These are phyloP conservation scores for Sphenostylis stenocarpa DNA, from an alignment of 306 rosid genomes.

Conservation along the genomic window DNA sequence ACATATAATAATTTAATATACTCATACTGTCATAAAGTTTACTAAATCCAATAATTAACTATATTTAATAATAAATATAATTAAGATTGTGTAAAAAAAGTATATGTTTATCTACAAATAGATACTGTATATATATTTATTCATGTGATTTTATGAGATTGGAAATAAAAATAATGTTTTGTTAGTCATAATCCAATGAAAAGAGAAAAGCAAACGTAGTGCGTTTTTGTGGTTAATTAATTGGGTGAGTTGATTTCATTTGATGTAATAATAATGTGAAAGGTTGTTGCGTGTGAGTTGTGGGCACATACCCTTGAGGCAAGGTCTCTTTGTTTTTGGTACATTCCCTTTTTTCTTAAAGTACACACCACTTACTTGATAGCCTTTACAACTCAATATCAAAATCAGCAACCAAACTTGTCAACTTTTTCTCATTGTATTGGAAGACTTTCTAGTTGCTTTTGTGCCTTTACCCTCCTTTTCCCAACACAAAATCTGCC, in stretches of 20 bases:
- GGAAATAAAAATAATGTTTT: no score
- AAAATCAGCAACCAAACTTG: constrained; percentile 45
- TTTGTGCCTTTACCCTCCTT: constrained; percentile 47
- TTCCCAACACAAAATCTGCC: constrained; percentile 49
- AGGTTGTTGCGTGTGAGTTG: background rate
- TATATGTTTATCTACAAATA: no score
- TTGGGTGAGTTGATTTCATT: background rate
- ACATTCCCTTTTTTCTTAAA: background rate
- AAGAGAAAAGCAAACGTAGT: no score
- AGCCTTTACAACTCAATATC: constrained; percentile 57
- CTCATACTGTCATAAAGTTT: no score
- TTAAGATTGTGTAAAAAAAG: no score
- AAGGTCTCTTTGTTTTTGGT: background rate
- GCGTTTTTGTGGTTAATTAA: no score
- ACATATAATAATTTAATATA: no score
- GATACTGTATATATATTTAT: no score
- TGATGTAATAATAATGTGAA: background rate
- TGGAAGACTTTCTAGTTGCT: constrained; percentile 48
- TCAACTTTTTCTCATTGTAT: constrained; percentile 52
- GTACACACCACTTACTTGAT: constrained; percentile 33
- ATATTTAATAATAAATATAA: no score
- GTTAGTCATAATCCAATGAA: no score
- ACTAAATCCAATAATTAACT: no score
- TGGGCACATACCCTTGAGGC: background rate
- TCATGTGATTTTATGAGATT: no score